These are phyloP conservation scores for Juncus effusus DNA, from an alignment of 176 grass and related monocot species.

Conservation along the genomic window DNA sequence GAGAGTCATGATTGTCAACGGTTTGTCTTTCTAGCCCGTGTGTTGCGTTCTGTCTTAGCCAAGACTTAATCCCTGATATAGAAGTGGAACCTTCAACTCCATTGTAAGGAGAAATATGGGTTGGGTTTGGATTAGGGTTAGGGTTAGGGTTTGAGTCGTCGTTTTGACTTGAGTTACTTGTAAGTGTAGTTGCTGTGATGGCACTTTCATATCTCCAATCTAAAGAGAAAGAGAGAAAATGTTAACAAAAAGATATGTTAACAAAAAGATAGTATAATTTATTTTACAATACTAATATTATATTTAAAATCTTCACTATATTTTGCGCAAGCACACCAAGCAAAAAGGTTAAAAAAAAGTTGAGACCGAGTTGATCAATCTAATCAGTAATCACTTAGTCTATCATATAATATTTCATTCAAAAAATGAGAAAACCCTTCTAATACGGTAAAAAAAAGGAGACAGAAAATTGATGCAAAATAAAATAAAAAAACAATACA, in stretches of 20 bases:
- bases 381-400: too few species aligned
- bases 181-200: not conserved
- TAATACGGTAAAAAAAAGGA: too few species aligned
- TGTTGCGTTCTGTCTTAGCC: constrained; percentile 61
- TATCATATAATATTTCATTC: too few species aligned
- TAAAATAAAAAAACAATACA: not conserved
- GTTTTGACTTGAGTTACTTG: not conserved
- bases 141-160: not conserved
- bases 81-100: constrained; percentile 48
- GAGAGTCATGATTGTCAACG: not conserved
- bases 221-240: constrained; percentile 9
- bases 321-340: not conserved
- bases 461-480: too few species aligned
- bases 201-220: constrained; percentile 57
- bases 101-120: constrained; percentile 33
- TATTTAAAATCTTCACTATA: too few species aligned
- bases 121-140: not conserved
- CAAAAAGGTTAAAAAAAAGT: too few species aligned
- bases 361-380: too few species aligned
- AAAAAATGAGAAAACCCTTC: too few species aligned
- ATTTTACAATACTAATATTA: too few species aligned
- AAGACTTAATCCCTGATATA: constrained; percentile 89
- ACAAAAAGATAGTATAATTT: too few species aligned
- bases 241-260: too few species aligned
- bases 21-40: constrained; percentile 34